A percentile compares a stretch with the other conserved stretches of the same genome.
These are phyloP conservation scores for Angomonas desouzai DNA, from an alignment of 208 protist genomes.

Conservation along the genomic window DNA sequence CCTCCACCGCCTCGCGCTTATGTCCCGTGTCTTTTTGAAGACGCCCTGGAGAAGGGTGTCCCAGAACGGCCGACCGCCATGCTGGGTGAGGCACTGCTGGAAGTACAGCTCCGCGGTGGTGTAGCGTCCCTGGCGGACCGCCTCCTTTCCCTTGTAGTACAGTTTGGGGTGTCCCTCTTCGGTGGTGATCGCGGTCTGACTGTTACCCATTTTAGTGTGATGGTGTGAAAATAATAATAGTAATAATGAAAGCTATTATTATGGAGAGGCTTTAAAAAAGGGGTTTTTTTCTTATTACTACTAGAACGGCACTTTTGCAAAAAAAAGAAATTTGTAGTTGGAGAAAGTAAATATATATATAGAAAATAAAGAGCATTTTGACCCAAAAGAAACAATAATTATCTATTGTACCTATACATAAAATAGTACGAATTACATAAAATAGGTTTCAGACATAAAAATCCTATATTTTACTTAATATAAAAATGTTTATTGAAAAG, in stretches of 20 bases:
- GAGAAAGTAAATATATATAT: too few relatives aligned
- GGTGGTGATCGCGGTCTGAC: not conserved
- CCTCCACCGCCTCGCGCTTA: not conserved
- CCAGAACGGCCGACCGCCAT: constrained; percentile 34
- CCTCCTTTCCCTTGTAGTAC: constrained; percentile 26
- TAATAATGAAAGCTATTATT: not conserved
- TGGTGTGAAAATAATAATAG: not conserved
- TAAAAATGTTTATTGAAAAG: too few relatives aligned
- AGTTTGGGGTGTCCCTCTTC: constrained; percentile 22
- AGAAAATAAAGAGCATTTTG: too few relatives aligned
- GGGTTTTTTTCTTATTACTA: not conserved
- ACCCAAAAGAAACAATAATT: too few relatives aligned
- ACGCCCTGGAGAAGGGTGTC: constrained; percentile 9
- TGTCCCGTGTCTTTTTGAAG: not conserved
- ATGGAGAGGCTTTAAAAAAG: too few relatives aligned
- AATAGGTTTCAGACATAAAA: too few relatives aligned
- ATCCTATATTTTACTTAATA: too few relatives aligned
- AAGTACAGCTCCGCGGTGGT: constrained; percentile 41
- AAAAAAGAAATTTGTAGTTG: not conserved
- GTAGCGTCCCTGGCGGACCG: constrained; percentile 34
- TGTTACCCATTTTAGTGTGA: constrained; percentile 13
- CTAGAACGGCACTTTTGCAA: not conserved
- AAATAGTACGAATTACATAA: too few relatives aligned
- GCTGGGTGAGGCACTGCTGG: constrained; percentile 33
- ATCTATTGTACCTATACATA: too few relatives aligned